Conservation (phyloP, 164 flowering plant species). For the Liquidambar formosana region DNA sequence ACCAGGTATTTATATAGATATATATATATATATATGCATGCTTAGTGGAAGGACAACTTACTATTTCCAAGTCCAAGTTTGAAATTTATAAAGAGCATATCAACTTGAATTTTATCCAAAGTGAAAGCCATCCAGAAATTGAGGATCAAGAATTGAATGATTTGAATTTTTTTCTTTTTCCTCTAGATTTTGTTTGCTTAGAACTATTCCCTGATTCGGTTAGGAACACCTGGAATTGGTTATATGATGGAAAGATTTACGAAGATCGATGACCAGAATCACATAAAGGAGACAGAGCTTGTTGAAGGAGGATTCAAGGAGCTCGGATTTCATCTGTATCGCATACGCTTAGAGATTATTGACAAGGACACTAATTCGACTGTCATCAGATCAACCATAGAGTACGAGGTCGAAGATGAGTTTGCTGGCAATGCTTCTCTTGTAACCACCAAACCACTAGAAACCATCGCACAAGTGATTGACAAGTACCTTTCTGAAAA, state of each 20-base stretch:
- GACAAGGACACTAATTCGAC: constrained; percentile 26
- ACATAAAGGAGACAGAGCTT: constrained; percentile 30
- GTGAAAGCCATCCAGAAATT: too few relatives aligned
- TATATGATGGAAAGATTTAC: constrained; percentile 40
- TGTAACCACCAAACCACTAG: constrained; percentile 21
- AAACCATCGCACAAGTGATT: constrained; percentile 14
- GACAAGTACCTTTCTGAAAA: background rate
- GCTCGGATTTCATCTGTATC: constrained; percentile 28
- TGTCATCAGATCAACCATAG: constrained; percentile 27
- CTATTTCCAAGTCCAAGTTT: too few relatives aligned
- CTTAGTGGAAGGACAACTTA: too few relatives aligned
- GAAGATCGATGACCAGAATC: constrained; percentile 33
- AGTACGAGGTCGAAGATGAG: constrained; percentile 34
- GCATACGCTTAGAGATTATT: constrained; percentile 22
- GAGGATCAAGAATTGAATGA: too few relatives aligned
- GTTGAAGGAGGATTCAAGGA: constrained; percentile 38
- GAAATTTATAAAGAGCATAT: too few relatives aligned
- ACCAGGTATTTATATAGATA: too few relatives aligned
- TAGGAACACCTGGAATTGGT: background rate
- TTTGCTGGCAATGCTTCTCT: constrained; percentile 19
- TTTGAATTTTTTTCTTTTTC: too few relatives aligned
- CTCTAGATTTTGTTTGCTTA: too few relatives aligned
- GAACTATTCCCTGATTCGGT: too few relatives aligned
- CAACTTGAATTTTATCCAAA: too few relatives aligned
- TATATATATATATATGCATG: too few relatives aligned